phyloP scores from a whole-genome alignment of 2,329 filamentous ascomycete species.

The Hypoxylon sp. region DNA sequence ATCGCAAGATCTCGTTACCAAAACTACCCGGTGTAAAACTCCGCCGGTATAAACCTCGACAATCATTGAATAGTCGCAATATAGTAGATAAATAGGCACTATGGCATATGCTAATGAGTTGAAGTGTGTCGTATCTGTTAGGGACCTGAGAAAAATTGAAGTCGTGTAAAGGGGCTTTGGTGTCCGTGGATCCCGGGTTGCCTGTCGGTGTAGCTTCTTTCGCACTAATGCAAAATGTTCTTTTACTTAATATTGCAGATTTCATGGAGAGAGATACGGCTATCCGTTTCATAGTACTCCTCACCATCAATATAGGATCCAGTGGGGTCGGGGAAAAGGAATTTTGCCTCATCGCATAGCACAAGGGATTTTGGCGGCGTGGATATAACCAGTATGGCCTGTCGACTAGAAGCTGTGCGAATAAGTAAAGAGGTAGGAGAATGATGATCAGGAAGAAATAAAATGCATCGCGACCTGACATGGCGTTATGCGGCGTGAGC shows the following conservation, averaged over 20 bases:
- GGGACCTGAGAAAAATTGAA: not conserved
- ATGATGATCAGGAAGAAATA: not conserved
- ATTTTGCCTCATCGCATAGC: slow-evolving; percentile 9
- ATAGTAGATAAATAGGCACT: not conserved
- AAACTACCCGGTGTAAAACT: slow-evolving; percentile 5
- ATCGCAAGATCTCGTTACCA: slow-evolving; percentile 30
- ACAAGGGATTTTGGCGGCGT: slow-evolving; percentile 1
- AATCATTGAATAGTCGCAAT: not conserved
- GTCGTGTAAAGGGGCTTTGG: slow-evolving; percentile 11
- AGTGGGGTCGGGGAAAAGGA: slow-evolving; percentile 12
- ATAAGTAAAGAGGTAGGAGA: not conserved
- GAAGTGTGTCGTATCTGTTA: not conserved
- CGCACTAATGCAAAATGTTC: slow-evolving; percentile 4
- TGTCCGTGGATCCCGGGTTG: slow-evolving; percentile 6
- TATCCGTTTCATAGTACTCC: not conserved
- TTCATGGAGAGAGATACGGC: not conserved
- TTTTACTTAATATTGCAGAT: slow-evolving; percentile 9
- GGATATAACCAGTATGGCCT: not conserved
- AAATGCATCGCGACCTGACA: slow-evolving; percentile 31
- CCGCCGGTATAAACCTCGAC: not conserved
- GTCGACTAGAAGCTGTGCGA: not conserved
- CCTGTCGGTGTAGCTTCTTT: slow-evolving; percentile 14
- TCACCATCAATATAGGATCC: not conserved
- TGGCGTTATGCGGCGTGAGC: slow-evolving; percentile 27
- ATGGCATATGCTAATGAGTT: not conserved